Evolutionary conservation across 768 basidiomycete species (phyloP).

Genomic region (Tulasnella sp.): DNA sequence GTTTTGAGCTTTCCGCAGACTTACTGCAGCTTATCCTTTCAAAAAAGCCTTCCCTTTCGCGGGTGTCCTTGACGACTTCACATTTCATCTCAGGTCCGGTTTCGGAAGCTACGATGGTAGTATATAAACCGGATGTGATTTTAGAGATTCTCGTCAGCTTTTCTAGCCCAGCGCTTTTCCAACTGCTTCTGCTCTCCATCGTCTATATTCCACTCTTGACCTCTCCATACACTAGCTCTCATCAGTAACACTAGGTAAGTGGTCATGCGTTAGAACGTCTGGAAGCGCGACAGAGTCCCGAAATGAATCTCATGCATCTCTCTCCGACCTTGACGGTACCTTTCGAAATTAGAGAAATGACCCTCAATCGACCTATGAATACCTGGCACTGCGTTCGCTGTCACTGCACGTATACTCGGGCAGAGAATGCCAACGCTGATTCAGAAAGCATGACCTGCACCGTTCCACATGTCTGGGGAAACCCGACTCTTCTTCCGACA

Average conservation of each 20-base stretch:
- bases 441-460: neutral
- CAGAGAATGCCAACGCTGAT: neutral
- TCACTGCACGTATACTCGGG: neutral
- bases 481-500: neutral
- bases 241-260: neutral
- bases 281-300: too few species aligned
- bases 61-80: neutral
- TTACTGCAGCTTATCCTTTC: neutral
- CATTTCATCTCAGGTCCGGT: neutral
- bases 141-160: neutral
- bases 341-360: neutral
- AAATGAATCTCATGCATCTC: too few species aligned
- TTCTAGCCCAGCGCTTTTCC: neutral
- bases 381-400: slow-evolving; percentile 5
- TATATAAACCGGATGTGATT: neutral
- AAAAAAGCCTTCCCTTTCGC: neutral
- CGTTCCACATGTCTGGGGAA: neutral
- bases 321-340: too few species aligned
- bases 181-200: neutral
- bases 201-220: neutral
- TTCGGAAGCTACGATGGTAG: neutral
- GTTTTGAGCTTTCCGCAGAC: neutral
- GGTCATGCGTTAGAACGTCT: too few species aligned
- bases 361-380: slow-evolving; percentile 6
- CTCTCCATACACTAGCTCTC: neutral